Conservation (phyloP, 169 alveolate species). For the Theileria parva region DNA sequence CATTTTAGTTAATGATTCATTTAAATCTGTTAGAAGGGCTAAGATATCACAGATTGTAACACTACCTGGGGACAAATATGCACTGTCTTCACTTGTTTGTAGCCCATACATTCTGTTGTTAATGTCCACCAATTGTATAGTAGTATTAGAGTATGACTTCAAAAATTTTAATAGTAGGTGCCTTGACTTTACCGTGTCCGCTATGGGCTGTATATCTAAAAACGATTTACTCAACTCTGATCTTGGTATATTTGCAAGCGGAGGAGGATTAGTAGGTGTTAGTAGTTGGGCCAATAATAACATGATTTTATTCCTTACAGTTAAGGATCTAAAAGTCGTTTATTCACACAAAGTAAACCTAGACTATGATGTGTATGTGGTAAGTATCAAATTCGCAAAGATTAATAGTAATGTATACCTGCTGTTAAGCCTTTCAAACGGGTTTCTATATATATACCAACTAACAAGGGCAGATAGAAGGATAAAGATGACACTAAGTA, state of each 20-base stretch:
- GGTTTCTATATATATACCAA: slow-evolving; percentile 29
- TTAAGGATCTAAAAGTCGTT: slow-evolving; percentile 11
- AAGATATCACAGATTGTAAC: slow-evolving; percentile 2
- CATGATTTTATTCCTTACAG: neutral
- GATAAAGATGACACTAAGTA: neutral
- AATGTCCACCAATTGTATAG: slow-evolving; percentile 28
- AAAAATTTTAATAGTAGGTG: neutral
- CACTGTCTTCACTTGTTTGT: slow-evolving; percentile 11
- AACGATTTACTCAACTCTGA: neutral
- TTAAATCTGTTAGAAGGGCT: neutral
- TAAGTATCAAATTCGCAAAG: slow-evolving; percentile 35
- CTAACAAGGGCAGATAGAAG: neutral
- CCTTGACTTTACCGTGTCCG: slow-evolving; percentile 22
- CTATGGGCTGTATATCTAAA: slow-evolving; percentile 31
- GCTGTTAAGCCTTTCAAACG: slow-evolving; percentile 54
- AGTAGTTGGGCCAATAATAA: slow-evolving; percentile 45
- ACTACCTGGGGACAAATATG: neutral
- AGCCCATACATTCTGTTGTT: slow-evolving; percentile 19
- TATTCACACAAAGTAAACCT: slow-evolving; percentile 6
- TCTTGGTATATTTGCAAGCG: neutral
- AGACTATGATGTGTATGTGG: slow-evolving; percentile 25
- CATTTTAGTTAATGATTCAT: neutral
- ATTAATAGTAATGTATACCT: slow-evolving; percentile 18
- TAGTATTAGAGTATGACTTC: slow-evolving; percentile 18
- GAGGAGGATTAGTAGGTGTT: slow-evolving; percentile 38